These are phyloP conservation scores for Russula earlei DNA, from an alignment of 768 basidiomycete species.

Conservation along the genomic window DNA sequence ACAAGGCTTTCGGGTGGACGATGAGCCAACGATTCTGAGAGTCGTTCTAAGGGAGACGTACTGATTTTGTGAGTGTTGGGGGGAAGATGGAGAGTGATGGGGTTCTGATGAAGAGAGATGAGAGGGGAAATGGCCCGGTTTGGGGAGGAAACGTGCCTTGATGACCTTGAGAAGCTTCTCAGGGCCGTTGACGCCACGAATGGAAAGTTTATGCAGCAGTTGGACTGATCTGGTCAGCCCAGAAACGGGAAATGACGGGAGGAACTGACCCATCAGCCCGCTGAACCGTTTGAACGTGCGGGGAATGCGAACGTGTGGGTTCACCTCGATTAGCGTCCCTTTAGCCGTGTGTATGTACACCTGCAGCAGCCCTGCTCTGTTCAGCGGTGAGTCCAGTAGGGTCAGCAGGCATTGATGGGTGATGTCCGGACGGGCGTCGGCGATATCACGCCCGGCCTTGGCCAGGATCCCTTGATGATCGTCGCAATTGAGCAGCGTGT, in stretches of 20 bases:
- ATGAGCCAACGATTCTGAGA: not conserved
- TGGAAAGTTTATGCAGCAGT: constrained; percentile 91
- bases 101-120: constrained; percentile 54
- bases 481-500: constrained; percentile 94
- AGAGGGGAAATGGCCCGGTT: no score
- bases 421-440: constrained; percentile 98
- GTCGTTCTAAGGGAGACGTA: constrained; percentile 33
- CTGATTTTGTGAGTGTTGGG: constrained; percentile 94
- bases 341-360: constrained; percentile 98
- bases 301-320: constrained; percentile 95
- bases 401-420: constrained; percentile 99
- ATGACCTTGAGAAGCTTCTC: constrained; percentile 97
- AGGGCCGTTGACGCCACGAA: constrained; percentile 91
- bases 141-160: constrained; percentile 51
- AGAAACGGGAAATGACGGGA: not conserved
- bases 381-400: constrained; percentile 91
- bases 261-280: constrained; percentile 82
- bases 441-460: constrained; percentile 95
- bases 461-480: constrained; percentile 98
- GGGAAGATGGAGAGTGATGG: constrained; percentile 88
- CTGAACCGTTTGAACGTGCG: constrained; percentile 98
- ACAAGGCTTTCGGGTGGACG: constrained; percentile 50
- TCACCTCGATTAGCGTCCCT: constrained; percentile 95
- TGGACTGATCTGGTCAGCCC: no score
- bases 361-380: constrained; percentile 93